Evolutionary conservation across 371 early-diverging fungal genomes (phyloP), one percentile per base, ranked within the genome.

Genomic region (Mortierella sp.): DNA sequence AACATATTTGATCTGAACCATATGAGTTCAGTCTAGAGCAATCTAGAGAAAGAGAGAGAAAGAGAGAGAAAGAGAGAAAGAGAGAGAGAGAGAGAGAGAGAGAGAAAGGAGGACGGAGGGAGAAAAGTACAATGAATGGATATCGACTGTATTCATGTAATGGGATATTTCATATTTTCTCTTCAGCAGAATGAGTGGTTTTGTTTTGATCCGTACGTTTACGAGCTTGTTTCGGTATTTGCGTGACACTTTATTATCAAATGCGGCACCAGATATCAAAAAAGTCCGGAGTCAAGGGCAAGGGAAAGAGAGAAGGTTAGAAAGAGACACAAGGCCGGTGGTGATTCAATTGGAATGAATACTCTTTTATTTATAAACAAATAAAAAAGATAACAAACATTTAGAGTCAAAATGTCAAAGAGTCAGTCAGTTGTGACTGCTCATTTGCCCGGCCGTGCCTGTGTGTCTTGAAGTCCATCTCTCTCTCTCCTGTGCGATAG

Each of bases 401-500:
- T 50, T 55, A 53, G 33, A 62, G 55, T 55, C 7, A 55, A 55
- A 55, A 55, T 8, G 16, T 9, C n/a, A 59, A 69, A 57, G 70
- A 69, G 70, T 69, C 70, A 69, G 70, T 24, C 28, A 52, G 28
- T 38, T 45, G 68, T 67, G 68, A 67, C 68, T 59, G 47, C 36
- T 21, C 10, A 45, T 57, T 38, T 52, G 3, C 48, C 62, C 41
- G 62, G 10, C 47, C 52, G 22, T 22, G 52, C 52, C 52, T 21
- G 36, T 36, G 32, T 55, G 55, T 55, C 55, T 55, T 22, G 22
- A 55, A 55, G 32, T 10, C 32, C 55, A 55, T 21, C 48, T 28
- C 22, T 55, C 15, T 52, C 52, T n/a, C 10, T 21, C 9, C 9
- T 55, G 11, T 10, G 22, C 16, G 55, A 55, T 55, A 28, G 55